Conservation (phyloP, 257 asterid genomes). For the Rehmannia glutinosa region DNA sequence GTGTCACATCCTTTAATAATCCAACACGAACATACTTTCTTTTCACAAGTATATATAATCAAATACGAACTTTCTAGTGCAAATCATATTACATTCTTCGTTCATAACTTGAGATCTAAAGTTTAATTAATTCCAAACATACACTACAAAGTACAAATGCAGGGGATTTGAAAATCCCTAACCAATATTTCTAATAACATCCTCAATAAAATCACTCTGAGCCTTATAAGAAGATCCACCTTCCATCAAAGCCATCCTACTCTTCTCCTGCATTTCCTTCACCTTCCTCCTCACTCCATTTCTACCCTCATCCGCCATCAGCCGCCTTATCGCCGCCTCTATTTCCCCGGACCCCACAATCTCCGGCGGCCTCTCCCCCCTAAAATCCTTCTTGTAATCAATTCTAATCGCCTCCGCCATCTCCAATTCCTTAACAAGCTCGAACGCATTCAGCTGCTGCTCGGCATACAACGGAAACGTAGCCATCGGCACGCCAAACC, state of each 20-base stretch:
- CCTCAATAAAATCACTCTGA: slow-evolving; percentile 29
- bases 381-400: slow-evolving; percentile 30
- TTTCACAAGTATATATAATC: too few relatives aligned
- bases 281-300: slow-evolving; percentile 35
- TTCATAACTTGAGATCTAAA: too few relatives aligned
- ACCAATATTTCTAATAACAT: slow-evolving; percentile 19
- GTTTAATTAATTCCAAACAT: too few relatives aligned
- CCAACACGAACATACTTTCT: too few relatives aligned
- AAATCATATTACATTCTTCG: too few relatives aligned
- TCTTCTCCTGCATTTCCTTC: slow-evolving; percentile 39
- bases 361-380: too few relatives aligned
- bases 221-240: slow-evolving; percentile 53
- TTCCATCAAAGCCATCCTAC: slow-evolving; percentile 34
- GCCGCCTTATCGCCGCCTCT: slow-evolving; percentile 29
- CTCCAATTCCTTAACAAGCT: slow-evolving; percentile 36
- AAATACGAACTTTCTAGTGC: too few relatives aligned
- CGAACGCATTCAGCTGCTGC: slow-evolving; percentile 47
- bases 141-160: too few relatives aligned
- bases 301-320: slow-evolving; percentile 30
- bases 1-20: too few relatives aligned
- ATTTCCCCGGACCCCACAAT: slow-evolving; percentile 36
- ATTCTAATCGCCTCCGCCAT: slow-evolving; percentile 36
- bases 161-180: too few relatives aligned
- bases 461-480: slow-evolving; percentile 44
- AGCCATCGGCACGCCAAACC: slow-evolving; percentile 57